Evolutionary conservation across 495 filamentous ascomycete genomes (phyloP).

Genomic region (Lasiosphaeria hispida): DNA sequence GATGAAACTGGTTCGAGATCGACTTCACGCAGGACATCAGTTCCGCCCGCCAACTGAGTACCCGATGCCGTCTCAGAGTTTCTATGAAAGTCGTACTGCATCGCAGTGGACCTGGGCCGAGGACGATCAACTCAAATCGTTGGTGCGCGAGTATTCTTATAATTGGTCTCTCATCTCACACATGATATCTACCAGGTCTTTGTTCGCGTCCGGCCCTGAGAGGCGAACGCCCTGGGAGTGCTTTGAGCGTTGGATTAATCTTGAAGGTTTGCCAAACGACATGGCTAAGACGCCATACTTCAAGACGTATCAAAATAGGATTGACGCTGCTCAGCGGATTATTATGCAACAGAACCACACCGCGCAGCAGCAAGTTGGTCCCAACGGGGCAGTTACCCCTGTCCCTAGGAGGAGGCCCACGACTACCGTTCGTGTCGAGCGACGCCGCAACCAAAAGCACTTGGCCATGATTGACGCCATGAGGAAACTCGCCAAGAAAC

Average conservation of each 20-base stretch:
- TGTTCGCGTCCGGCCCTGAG: slow-evolving; percentile 78
- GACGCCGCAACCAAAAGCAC: slow-evolving; percentile 78
- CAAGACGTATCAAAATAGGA: slow-evolving; percentile 73
- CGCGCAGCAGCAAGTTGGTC: slow-evolving; percentile 52
- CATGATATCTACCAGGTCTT: slow-evolving; percentile 68
- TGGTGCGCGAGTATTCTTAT: slow-evolving; percentile 90
- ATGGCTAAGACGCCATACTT: slow-evolving; percentile 95
- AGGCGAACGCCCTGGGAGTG: slow-evolving; percentile 97
- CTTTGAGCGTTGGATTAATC: slow-evolving; percentile 89
- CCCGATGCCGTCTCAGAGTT: slow-evolving; percentile 80
- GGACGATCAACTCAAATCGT: slow-evolving; percentile 78
- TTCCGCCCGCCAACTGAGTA: slow-evolving; percentile 91
- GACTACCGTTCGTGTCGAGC: slow-evolving; percentile 76
- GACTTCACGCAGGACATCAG: slow-evolving; percentile 86
- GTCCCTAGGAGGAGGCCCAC: slow-evolving; percentile 59
- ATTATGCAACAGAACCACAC: slow-evolving; percentile 60
- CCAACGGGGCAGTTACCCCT: slow-evolving; percentile 56
- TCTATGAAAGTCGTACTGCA: slow-evolving; percentile 79
- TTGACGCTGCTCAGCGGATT: slow-evolving; percentile 72
- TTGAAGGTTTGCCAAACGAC: slow-evolving; percentile 85
- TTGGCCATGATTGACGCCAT: slow-evolving; percentile 88
- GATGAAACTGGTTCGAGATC: slow-evolving; percentile 83
- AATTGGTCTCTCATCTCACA: slow-evolving; percentile 94
- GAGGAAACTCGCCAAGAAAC: slow-evolving; percentile 91
- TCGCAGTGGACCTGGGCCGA: slow-evolving; percentile 90